Base-by-base conservation (phyloP, 139 green algal species). In the Limnomonas spitsbergensis region DNA sequence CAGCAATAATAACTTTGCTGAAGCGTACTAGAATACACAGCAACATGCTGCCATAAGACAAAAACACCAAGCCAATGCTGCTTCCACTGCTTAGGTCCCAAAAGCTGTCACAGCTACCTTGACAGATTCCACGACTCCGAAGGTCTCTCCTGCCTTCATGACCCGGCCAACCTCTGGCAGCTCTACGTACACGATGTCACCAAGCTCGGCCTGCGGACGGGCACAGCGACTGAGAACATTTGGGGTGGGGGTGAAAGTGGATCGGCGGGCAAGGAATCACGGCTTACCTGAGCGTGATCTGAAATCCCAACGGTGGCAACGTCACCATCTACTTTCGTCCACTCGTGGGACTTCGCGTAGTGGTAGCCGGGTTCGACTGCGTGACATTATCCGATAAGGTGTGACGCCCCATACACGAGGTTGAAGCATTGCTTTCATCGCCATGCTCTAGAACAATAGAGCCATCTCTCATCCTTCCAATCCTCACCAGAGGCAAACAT, bases 91-190 rank as follows among this genome's bases (percentile, higher is more conserved):
- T n/a, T n/a, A n/a, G n/a, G n/a, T n/a, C n/a, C n/a, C n/a, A n/a
- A n/a, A n/a, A n/a, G n/a, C n/a, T n/a, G 47, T 14, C 47, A 61
- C 14, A 61, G 14, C 36, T 35, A 93, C 92, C 91, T 99, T 99
- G 40, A 99, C 96, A 36, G 95, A 98, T 91, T 99, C 96, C 2
- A 99, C 94, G 2, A 98, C 95, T 38, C 95, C 96, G 79, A 98
- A 98, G 3, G 87, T 90, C 75, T 97, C 89, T 7, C 88, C 91
- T 75, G 92, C 88, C n/a, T 78, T 89, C n/a, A 99, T 73, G 29
- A 80, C 56, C 69, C 87, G 82, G 38, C 96, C 96, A 7, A 98
- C 94, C 73, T 98, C 94, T n/a, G 96, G 96, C 38, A 99, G 86
- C 85, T 99, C 96, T 2, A 98, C 93, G 80, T 96, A 99, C 54